A percentile compares a stretch with the other conserved stretches of the same genome.
Evolutionary conservation across 1,139 yeast genomes (phyloP).

Genomic region (Hyphopichia pseudoburtonii): DNA sequence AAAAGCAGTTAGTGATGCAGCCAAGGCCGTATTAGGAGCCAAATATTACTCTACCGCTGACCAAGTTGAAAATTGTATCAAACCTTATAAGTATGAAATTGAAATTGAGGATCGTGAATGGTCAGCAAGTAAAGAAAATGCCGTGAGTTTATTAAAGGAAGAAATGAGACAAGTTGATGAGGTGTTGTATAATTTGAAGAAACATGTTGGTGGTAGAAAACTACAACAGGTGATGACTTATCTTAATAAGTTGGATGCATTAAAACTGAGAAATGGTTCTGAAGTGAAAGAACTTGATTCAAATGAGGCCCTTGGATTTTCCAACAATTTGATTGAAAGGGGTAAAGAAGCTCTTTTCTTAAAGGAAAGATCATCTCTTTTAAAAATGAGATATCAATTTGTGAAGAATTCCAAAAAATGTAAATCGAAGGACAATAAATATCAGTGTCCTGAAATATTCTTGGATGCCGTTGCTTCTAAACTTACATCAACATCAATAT

Average conservation of each 20-base stretch:
- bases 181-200: constrained; percentile 61
- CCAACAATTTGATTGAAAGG: constrained; percentile 63
- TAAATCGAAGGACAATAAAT: constrained; percentile 74
- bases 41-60: constrained; percentile 92
- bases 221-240: constrained; percentile 80
- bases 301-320: constrained; percentile 75
- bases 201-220: constrained; percentile 78
- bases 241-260: constrained; percentile 51
- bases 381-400: constrained; percentile 74
- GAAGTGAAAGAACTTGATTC: constrained; percentile 41
- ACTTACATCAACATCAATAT: constrained; percentile 86
- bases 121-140: constrained; percentile 77
- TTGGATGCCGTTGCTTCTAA: constrained; percentile 91
- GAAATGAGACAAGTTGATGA: constrained; percentile 82
- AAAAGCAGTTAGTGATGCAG: constrained; percentile 81
- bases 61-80: constrained; percentile 97
- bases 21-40: constrained; percentile 70
- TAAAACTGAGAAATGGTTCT: constrained; percentile 29
- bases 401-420: constrained; percentile 73
- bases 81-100: constrained; percentile 95
- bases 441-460: constrained; percentile 91
- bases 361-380: constrained; percentile 68
- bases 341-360: constrained; percentile 89
- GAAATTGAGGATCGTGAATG: constrained; percentile 96
- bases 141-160: constrained; percentile 71